These are phyloP conservation scores for Solanum hybrid DNA, from an alignment of 305 asterid genomes.

Conservation along the genomic window DNA sequence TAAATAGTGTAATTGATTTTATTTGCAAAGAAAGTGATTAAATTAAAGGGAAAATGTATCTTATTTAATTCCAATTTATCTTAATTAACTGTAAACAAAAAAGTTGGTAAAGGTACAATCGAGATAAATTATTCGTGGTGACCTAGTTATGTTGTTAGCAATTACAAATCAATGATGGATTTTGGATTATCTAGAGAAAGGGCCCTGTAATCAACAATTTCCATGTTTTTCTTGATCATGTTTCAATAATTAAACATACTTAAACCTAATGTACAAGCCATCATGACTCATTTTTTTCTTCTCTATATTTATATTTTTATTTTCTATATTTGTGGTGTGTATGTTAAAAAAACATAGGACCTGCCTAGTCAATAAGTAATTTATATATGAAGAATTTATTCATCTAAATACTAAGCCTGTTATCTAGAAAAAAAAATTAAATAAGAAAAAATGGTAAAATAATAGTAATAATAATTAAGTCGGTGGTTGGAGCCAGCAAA, in stretches of 20 bases:
- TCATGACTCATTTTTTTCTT: neutral
- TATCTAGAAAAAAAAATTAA: neutral
- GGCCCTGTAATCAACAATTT: neutral
- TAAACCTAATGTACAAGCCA: neutral
- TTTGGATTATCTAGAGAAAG: neutral
- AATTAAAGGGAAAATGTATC: neutral
- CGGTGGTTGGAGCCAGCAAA: slow-evolving; percentile 12
- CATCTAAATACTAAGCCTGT: neutral
- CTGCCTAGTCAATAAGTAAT: neutral
- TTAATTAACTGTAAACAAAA: neutral
- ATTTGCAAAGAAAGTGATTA: neutral
- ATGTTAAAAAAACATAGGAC: neutral
- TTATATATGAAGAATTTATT: neutral
- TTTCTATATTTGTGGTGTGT: neutral
- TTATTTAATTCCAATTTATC: neutral
- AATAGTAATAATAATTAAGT: neutral
- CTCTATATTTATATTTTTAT: neutral
- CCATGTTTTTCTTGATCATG: neutral
- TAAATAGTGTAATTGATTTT: neutral
- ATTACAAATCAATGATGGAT: neutral
- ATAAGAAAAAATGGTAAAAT: neutral
- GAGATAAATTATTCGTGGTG: neutral
- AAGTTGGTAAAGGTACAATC: neutral
- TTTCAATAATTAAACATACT: neutral
- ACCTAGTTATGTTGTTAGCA: neutral